Percentiles rank a stretch among this genome's conserved stretches.
phyloP scores from a whole-genome alignment of 805 yeast genomes.

The Nakazawaea wyomingensis region DNA sequence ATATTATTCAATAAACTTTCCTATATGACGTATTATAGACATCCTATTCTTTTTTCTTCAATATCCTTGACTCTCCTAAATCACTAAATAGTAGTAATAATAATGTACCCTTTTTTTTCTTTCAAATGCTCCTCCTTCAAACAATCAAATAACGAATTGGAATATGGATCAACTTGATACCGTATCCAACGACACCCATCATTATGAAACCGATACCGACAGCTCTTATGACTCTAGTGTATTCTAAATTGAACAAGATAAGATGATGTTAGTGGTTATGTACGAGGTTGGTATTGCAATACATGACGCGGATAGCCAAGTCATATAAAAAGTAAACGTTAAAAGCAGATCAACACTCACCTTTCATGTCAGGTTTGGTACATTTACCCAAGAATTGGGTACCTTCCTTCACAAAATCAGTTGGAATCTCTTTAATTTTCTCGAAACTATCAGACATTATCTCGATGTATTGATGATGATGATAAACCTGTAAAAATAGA shows the following conservation, averaged over 20 bases:
- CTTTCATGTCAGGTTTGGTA: conserved; percentile 84
- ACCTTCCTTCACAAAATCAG: conserved; percentile 89
- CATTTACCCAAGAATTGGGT: conserved; percentile 83
- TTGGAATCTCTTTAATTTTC: conserved; percentile 79
- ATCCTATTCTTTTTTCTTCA: no score
- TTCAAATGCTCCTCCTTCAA: conserved; percentile 37
- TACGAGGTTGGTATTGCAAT: no score
- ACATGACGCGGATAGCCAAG: no score
- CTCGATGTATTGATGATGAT: not conserved
- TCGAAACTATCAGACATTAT: conserved; percentile 59
- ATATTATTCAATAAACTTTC: no score
- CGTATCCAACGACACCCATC: conserved; percentile 97
- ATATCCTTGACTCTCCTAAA: no score
- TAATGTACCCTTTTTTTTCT: no score
- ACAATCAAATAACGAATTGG: conserved; percentile 96
- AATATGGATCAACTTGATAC: conserved; percentile 88
- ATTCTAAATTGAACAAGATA: conserved; percentile 44
- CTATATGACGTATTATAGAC: no score
- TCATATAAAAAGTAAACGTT: not conserved
- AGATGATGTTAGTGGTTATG: conserved; percentile 20
- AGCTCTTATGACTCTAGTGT: conserved; percentile 82
- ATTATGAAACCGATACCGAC: conserved; percentile 95
- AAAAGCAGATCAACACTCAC: conserved; percentile 31
- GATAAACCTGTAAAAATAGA: no score
- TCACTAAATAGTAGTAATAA: no score